Conservation (phyloP, 768 basidiomycete genomes). For the Leccinum barrowsii region DNA sequence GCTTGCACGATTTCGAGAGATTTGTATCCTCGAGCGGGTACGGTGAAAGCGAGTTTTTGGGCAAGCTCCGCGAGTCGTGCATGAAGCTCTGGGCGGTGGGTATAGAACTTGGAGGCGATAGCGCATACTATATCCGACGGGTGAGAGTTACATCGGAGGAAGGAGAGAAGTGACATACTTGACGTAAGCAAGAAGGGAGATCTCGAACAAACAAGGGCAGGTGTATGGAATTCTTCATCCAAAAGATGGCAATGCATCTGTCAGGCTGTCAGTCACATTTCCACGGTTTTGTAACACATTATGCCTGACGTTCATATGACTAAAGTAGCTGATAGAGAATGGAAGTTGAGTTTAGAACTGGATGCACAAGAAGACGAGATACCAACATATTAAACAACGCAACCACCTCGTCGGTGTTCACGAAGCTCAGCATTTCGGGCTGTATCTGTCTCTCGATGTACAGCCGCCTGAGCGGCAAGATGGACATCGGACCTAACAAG, state of each 20-base stretch:
- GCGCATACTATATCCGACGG: slow-evolving; percentile 68
- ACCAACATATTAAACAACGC: slow-evolving; percentile 87
- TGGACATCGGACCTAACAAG: slow-evolving; percentile 76
- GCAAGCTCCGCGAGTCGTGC: slow-evolving; percentile 74
- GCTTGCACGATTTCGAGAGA: slow-evolving; percentile 95
- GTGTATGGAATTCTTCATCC: slow-evolving; percentile 89
- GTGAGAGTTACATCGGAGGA: not conserved
- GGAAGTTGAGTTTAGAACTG: slow-evolving; percentile 2
- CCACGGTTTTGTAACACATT: slow-evolving; percentile 2
- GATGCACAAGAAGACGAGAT: not conserved
- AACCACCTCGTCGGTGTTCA: slow-evolving; percentile 84
- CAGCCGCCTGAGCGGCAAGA: slow-evolving; percentile 74
- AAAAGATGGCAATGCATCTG: slow-evolving; percentile 80
- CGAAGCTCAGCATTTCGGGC: slow-evolving; percentile 91
- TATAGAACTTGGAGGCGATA: slow-evolving; percentile 90
- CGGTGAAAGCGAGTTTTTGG: slow-evolving; percentile 83
- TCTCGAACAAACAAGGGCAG: slow-evolving; percentile 87
- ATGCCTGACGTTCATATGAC: slow-evolving; percentile 63
- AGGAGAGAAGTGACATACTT: slow-evolving; percentile 45
- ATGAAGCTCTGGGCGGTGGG: slow-evolving; percentile 77
- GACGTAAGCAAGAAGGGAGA: slow-evolving; percentile 95
- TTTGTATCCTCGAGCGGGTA: slow-evolving; percentile 85
- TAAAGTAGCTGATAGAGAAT: slow-evolving; percentile 56
- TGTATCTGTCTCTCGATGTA: slow-evolving; percentile 88
- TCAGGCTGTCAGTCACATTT: slow-evolving; percentile 7